phyloP scores from a whole-genome alignment of 2,329 filamentous ascomycete species.

The Aspergillus sergii region DNA sequence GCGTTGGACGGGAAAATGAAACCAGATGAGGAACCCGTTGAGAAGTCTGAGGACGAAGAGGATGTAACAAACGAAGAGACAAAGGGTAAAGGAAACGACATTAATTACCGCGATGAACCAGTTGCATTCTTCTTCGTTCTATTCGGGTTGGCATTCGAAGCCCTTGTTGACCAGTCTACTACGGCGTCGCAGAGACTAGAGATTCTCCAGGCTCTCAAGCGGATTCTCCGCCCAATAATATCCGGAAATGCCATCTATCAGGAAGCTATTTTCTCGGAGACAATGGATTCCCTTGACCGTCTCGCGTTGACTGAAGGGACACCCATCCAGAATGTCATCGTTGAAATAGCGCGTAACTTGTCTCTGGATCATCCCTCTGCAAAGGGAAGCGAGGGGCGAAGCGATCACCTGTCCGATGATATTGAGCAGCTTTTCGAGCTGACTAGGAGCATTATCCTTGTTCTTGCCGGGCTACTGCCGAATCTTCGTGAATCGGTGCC shows the following conservation, averaged over 20 bases:
- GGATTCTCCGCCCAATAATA: constrained; percentile 90
- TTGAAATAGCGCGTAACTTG: constrained; percentile 87
- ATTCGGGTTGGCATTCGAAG: constrained; percentile 95
- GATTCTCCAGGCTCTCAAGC: constrained; percentile 88
- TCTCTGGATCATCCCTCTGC: constrained; percentile 92
- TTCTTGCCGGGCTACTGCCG: constrained; percentile 83
- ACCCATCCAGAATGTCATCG: constrained; percentile 87
- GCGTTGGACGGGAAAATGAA: constrained; percentile 80
- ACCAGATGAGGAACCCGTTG: constrained; percentile 28
- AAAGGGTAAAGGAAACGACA: constrained; percentile 69
- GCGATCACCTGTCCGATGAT: constrained; percentile 87
- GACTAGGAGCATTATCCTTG: constrained; percentile 92
- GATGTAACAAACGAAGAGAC: constrained; percentile 20
- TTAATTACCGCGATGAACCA: constrained; percentile 97
- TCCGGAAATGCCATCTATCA: constrained; percentile 96
- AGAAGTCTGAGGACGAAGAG: constrained; percentile 18
- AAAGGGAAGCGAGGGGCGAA: constrained; percentile 64
- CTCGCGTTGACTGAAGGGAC: constrained; percentile 88
- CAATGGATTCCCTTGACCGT: constrained; percentile 91
- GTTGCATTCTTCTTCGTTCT: constrained; percentile 99
- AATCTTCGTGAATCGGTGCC: constrained; percentile 62
- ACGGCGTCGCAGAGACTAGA: constrained; percentile 79
- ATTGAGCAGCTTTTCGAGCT: constrained; percentile 98
- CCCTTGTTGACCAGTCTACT: constrained; percentile 78
- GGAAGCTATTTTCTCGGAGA: constrained; percentile 93